Percentiles rank a stretch among this genome's conserved stretches.
phyloP scores from a whole-genome alignment of 768 basidiomycete species.

The Mycena galericulata region DNA sequence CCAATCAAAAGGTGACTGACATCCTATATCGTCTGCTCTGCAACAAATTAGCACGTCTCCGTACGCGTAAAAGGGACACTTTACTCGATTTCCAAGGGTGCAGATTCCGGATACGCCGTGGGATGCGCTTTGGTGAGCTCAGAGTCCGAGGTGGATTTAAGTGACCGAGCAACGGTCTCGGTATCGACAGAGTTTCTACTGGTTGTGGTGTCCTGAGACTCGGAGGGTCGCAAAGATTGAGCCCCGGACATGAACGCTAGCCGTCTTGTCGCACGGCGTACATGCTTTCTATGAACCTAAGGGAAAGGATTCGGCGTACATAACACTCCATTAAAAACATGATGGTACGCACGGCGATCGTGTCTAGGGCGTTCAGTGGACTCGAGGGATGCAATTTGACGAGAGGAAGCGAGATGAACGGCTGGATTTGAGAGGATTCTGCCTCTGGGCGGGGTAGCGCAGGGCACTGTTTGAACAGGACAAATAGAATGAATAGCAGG shows the following conservation, averaged over 20 bases:
- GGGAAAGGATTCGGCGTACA: neutral
- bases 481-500: slow-evolving; percentile 6
- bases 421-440: neutral
- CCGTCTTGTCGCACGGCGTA: slow-evolving; percentile 65
- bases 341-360: slow-evolving; percentile 24
- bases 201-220: slow-evolving; percentile 18
- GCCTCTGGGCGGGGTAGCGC: neutral
- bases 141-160: slow-evolving; percentile 35
- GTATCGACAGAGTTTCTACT: neutral
- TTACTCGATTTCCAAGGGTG: slow-evolving; percentile 71
- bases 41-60: slow-evolving; percentile 1
- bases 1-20: slow-evolving; percentile 37
- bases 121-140: slow-evolving; percentile 36
- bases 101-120: slow-evolving; percentile 47
- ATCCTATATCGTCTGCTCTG: slow-evolving; percentile 66
- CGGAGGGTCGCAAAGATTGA: slow-evolving; percentile 44
- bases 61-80: slow-evolving; percentile 28
- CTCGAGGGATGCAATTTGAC: slow-evolving; percentile 14
- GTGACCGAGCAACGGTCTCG: neutral
- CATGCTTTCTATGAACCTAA: slow-evolving; percentile 71
- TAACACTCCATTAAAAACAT: neutral
- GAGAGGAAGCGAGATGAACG: slow-evolving; percentile 39
- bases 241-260: slow-evolving; percentile 69
- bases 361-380: slow-evolving; percentile 16
- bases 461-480: slow-evolving; percentile 8